Evolutionary conservation across 176 grass and related monocot species (phyloP).

Genomic region (Tillandsia leiboldiana): DNA sequence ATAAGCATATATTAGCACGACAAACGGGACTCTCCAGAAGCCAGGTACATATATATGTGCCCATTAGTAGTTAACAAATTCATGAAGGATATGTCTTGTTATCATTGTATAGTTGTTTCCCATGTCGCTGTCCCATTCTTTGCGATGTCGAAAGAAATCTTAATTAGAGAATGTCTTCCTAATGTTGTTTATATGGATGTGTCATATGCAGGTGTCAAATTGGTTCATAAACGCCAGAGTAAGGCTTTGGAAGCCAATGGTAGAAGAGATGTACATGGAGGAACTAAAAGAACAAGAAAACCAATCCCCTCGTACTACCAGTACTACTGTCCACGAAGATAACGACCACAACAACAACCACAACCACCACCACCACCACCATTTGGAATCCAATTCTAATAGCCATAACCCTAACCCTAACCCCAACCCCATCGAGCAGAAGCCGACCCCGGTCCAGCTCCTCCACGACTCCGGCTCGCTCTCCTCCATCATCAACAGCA

Average conservation of each 20-base stretch:
- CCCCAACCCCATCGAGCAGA: conserved; percentile 31
- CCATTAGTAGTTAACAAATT: conserved; percentile 5
- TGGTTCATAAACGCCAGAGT: conserved; percentile 84
- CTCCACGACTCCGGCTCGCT: conserved; percentile 53
- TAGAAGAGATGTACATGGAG: conserved; percentile 95
- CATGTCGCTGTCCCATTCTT: conserved; percentile 15
- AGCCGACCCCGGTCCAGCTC: conserved; percentile 63
- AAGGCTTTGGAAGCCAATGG: conserved; percentile 92
- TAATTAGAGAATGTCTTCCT: background rate
- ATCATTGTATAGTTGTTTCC: background rate
- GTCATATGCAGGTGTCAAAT: conserved; percentile 57
- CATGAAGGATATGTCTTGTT: background rate
- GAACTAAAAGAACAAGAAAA: conserved; percentile 56
- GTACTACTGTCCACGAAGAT: background rate
- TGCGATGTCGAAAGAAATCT: conserved; percentile 14
- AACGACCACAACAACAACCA: background rate
- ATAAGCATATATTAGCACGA: conserved; percentile 93
- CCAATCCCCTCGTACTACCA: background rate
- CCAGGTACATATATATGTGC: conserved; percentile 38
- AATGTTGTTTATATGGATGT: conserved; percentile 9
- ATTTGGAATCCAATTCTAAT: conserved; percentile 6
- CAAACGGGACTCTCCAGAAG: conserved; percentile 87
- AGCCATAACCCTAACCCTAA: conserved; percentile 30
- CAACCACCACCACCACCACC: background rate
- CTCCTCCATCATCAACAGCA: conserved; percentile 60